Evolutionary conservation across 768 basidiomycete species (phyloP).

Genomic region (Podaxis sp.): DNA sequence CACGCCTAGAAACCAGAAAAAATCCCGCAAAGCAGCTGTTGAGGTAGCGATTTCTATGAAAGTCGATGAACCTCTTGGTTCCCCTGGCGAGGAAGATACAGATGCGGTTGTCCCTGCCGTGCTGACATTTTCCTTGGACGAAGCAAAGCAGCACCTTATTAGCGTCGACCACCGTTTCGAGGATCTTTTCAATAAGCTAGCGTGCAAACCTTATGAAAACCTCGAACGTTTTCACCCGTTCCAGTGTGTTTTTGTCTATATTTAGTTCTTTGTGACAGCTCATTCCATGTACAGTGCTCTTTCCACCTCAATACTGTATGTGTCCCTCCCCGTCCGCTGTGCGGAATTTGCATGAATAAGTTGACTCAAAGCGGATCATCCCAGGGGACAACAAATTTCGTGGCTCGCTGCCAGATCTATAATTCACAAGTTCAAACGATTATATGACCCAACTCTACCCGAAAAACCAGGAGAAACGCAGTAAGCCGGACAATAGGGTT

Average conservation of each 20-base stretch:
- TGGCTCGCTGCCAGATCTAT: constrained; percentile 88
- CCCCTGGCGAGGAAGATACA: constrained; percentile 17
- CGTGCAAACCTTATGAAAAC: constrained; percentile 76
- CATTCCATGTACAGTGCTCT: constrained; percentile 49
- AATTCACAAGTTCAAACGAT: constrained; percentile 71
- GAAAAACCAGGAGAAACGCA: constrained; percentile 42
- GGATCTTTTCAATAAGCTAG: constrained; percentile 60
- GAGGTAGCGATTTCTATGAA: constrained; percentile 20
- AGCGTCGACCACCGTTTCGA: constrained; percentile 67
- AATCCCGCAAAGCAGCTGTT: constrained; percentile 6
- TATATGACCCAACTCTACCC: constrained; percentile 74
- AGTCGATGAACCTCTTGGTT: constrained; percentile 5
- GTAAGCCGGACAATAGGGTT: neutral
- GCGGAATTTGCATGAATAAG: neutral
- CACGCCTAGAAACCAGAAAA: constrained; percentile 19
- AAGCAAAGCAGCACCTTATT: constrained; percentile 73
- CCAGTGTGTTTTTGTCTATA: constrained; percentile 40
- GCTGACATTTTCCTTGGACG: constrained; percentile 75
- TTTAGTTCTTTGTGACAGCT: constrained; percentile 1
- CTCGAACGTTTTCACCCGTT: constrained; percentile 83
- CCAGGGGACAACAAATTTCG: constrained; percentile 78
- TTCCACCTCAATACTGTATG: constrained; percentile 71
- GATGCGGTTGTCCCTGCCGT: constrained; percentile 60
- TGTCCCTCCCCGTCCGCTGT: neutral
- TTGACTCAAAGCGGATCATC: neutral